Conservation (phyloP, 2,329 filamentous ascomycete genomes). For the Iodosphaeria phyllophila region DNA sequence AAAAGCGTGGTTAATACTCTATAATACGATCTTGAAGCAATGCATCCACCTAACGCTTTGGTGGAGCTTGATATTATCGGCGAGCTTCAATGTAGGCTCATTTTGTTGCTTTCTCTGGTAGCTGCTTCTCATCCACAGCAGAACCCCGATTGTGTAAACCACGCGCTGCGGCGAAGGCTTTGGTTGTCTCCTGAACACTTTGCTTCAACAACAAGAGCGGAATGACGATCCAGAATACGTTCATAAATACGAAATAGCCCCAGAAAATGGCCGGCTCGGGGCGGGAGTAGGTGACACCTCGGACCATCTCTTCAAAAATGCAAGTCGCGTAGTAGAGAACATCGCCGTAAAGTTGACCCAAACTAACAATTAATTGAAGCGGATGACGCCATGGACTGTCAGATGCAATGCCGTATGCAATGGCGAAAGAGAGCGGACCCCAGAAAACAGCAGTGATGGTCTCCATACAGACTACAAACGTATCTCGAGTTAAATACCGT, state of each 20-base stretch:
- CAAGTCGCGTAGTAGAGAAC: constrained; percentile 31
- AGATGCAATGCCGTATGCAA: constrained; percentile 23
- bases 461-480: constrained; percentile 38
- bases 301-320: constrained; percentile 20
- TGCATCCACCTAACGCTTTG: no score
- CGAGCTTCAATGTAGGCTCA: no score
- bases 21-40: no score
- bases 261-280: constrained; percentile 33
- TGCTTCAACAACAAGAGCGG: constrained; percentile 15
- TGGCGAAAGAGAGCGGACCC: constrained; percentile 31
- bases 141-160: no score
- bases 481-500: constrained; percentile 31
- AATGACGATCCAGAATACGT: constrained; percentile 33
- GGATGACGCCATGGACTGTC: constrained; percentile 27
- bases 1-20: no score
- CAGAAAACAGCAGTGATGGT: constrained; percentile 30
- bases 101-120: no score
- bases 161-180: constrained; percentile 3
- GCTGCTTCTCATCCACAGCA: no score
- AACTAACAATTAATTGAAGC: constrained; percentile 25
- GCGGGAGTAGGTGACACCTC: constrained; percentile 24
- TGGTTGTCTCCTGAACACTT: constrained; percentile 1
- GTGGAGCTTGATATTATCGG: no score
- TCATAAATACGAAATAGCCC: constrained; percentile 31
- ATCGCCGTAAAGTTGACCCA: constrained; percentile 31